A percentile compares a stretch with the other conserved stretches of the same genome.
Evolutionary conservation across 2,329 filamentous ascomycete genomes (phyloP).

Genomic region (Stenocarpella maydis): DNA sequence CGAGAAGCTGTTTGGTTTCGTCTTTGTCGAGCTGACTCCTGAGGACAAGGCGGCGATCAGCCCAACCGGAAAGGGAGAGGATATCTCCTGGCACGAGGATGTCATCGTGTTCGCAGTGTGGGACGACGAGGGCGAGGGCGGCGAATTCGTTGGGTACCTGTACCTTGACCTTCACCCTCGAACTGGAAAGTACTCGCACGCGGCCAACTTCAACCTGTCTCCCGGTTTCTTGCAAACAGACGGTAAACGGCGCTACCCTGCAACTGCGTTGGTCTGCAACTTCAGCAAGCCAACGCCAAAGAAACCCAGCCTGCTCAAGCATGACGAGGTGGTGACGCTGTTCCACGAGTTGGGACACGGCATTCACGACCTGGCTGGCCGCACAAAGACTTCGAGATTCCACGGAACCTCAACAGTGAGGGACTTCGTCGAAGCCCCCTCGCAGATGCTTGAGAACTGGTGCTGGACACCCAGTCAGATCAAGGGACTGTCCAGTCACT

Average conservation of each 20-base stretch:
- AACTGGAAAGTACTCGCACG: slow-evolving; percentile 84
- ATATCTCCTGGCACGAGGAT: slow-evolving; percentile 84
- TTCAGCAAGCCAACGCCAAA: slow-evolving; percentile 81
- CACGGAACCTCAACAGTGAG: slow-evolving; percentile 72
- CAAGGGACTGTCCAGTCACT: slow-evolving; percentile 75
- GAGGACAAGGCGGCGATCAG: slow-evolving; percentile 72
- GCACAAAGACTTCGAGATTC: slow-evolving; percentile 70
- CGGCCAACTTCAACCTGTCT: slow-evolving; percentile 84
- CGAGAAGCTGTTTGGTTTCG: slow-evolving; percentile 81
- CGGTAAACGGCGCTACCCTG: slow-evolving; percentile 75
- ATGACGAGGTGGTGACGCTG: slow-evolving; percentile 82
- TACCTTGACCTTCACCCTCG: slow-evolving; percentile 84
- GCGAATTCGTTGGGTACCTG: slow-evolving; percentile 80
- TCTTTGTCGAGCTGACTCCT: slow-evolving; percentile 75
- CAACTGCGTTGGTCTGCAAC: slow-evolving; percentile 84
- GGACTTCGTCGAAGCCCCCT: slow-evolving; percentile 77
- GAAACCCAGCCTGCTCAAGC: slow-evolving; percentile 82
- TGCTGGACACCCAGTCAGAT: slow-evolving; percentile 74
- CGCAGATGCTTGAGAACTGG: slow-evolving; percentile 80
- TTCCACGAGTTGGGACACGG: slow-evolving; percentile 82
- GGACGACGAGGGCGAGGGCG: slow-evolving; percentile 76
- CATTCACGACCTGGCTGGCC: slow-evolving; percentile 73
- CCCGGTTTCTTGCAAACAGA: slow-evolving; percentile 73
- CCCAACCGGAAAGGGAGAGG: slow-evolving; percentile 71
- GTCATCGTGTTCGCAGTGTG: slow-evolving; percentile 86